These are phyloP conservation scores for Singerocomus inundabilis DNA, from an alignment of 1,284 basidiomycete species.

Conservation along the genomic window DNA sequence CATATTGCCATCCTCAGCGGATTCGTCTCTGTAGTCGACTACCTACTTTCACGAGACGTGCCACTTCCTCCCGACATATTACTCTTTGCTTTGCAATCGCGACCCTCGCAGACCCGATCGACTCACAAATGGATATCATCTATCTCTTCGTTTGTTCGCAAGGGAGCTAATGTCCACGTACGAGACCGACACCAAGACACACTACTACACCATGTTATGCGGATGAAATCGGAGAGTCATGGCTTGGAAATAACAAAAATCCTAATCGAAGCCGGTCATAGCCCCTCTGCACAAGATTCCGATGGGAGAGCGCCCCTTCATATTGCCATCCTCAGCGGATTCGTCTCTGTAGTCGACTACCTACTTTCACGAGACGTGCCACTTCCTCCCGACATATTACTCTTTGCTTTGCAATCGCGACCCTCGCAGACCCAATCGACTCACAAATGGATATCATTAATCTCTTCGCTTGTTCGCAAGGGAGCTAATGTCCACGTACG, in stretches of 20 bases:
- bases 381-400: neutral
- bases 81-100: neutral
- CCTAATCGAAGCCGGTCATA: neutral
- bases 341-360: conserved; percentile 5
- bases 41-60: neutral
- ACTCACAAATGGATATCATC: too few species aligned
- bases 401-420: too few species aligned
- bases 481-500: neutral
- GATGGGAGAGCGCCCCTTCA: too few species aligned
- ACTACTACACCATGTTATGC: neutral
- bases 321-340: neutral
- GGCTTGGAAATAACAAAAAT: neutral
- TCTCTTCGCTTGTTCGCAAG: neutral
- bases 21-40: conserved; percentile 5
- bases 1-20: neutral
- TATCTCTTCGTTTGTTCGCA: neutral
- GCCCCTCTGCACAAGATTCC: too few species aligned
- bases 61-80: neutral
- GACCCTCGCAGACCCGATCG: too few species aligned
- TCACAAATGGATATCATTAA: neutral
- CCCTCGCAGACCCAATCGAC: too few species aligned
- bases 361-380: neutral
- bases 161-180: neutral
- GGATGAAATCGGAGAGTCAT: accelerated
- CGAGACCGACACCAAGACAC: neutral